Conservation (phyloP, 176 grass and related monocot genomes). For the Chrysopogon serrulatus region DNA sequence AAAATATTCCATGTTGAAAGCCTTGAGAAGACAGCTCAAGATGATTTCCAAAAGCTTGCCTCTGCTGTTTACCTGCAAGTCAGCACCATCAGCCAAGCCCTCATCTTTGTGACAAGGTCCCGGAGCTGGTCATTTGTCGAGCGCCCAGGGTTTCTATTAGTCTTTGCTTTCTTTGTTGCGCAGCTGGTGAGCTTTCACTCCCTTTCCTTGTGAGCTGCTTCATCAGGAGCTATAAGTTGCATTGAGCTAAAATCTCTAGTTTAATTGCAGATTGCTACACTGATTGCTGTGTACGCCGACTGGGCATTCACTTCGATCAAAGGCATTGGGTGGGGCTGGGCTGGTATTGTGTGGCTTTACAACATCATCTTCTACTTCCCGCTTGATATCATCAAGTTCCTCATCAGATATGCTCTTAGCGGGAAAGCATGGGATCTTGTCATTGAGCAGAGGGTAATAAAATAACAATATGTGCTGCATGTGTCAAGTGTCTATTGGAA, state of each 20-base stretch:
- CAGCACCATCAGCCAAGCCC: slow-evolving; percentile 81
- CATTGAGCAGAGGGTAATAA: slow-evolving; percentile 31
- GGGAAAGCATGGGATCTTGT: slow-evolving; percentile 69
- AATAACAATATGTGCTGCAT: not conserved
- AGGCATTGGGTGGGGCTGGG: slow-evolving; percentile 81
- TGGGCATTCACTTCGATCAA: slow-evolving; percentile 63
- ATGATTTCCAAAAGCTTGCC: slow-evolving; percentile 43
- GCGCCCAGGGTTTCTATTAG: slow-evolving; percentile 63
- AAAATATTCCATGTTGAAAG: not conserved
- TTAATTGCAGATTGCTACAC: slow-evolving; percentile 62
- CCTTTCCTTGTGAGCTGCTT: not conserved
- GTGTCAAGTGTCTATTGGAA: not conserved
- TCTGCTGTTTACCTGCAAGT: slow-evolving; percentile 90
- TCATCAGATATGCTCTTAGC: slow-evolving; percentile 54
- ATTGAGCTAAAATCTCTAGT: not conserved
- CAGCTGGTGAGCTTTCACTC: slow-evolving; percentile 48
- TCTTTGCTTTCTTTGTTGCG: slow-evolving; percentile 64
- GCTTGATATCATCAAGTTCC: slow-evolving; percentile 76
- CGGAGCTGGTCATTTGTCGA: slow-evolving; percentile 64
- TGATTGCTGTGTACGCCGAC: slow-evolving; percentile 72
- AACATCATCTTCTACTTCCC: slow-evolving; percentile 66
- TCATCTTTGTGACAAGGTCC: slow-evolving; percentile 86
- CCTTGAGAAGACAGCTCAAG: not conserved
- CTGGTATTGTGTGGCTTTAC: slow-evolving; percentile 75
- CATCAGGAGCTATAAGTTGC: not conserved